These are phyloP conservation scores for Mycena chlorophos DNA, from an alignment of 768 basidiomycete genomes.

Conservation along the genomic window DNA sequence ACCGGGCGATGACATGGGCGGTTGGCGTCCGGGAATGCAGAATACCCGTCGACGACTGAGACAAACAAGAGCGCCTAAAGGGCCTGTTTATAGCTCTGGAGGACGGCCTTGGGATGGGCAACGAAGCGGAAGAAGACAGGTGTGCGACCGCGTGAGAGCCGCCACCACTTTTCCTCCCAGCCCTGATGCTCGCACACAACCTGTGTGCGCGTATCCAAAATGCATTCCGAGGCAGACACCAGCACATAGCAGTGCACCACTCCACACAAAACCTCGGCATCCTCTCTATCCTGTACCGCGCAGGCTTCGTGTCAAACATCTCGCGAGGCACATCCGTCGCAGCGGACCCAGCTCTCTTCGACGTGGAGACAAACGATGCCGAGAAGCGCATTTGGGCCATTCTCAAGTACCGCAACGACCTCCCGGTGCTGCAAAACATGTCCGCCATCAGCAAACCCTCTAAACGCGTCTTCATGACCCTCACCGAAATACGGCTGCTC, in stretches of 20 bases:
- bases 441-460: slow-evolving; percentile 82
- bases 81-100: too few relatives aligned
- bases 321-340: slow-evolving; percentile 72
- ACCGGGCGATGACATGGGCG: neutral
- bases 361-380: slow-evolving; percentile 49
- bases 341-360: slow-evolving; percentile 67
- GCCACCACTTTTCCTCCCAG: neutral
- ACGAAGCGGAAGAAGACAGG: neutral
- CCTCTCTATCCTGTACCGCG: slow-evolving; percentile 85
- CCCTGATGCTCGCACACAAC: slow-evolving; percentile 69
- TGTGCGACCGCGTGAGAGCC: neutral
- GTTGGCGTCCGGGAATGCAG: neutral
- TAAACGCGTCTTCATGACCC: slow-evolving; percentile 73
- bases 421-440: slow-evolving; percentile 80
- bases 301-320: slow-evolving; percentile 83
- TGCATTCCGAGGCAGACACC: slow-evolving; percentile 86
- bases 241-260: slow-evolving; percentile 74
- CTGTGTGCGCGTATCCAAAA: slow-evolving; percentile 92
- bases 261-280: slow-evolving; percentile 90
- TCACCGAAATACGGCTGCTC: slow-evolving; percentile 70
- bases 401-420: slow-evolving; percentile 90
- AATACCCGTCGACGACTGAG: neutral
- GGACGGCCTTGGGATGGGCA: neutral
- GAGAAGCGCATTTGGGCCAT: slow-evolving; percentile 89
- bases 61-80: too few relatives aligned